These are phyloP conservation scores for Eragrostis nindensis DNA, from an alignment of 176 grass and related monocot genomes.

Conservation along the genomic window DNA sequence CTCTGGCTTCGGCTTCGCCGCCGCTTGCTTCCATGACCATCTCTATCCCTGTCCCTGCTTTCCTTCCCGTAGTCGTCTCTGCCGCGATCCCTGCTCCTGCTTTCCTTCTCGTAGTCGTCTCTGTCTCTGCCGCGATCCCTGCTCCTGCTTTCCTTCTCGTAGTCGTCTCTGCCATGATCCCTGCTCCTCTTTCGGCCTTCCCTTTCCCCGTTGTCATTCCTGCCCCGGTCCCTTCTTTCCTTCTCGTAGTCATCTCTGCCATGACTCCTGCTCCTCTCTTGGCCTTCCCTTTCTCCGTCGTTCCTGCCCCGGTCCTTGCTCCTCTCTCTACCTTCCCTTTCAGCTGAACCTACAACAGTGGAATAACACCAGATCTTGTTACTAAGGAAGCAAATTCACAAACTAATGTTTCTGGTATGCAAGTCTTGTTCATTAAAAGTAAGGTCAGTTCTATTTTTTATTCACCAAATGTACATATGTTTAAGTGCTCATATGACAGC, in stretches of 20 bases:
- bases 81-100: conserved; percentile 46
- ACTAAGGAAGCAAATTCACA: not conserved
- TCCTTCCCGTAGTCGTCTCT: conserved; percentile 53
- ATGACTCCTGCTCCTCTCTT: conserved; percentile 37
- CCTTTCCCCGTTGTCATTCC: not conserved
- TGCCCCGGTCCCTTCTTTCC: conserved; percentile 53
- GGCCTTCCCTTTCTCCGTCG: conserved; percentile 24
- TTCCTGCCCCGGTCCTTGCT: conserved; percentile 57
- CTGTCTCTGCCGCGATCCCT: conserved; percentile 52
- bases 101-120: not conserved
- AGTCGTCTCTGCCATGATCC: conserved; percentile 39
- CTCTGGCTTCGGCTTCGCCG: conserved; percentile 59
- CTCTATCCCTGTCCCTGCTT: conserved; percentile 58
- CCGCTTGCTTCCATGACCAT: conserved; percentile 50
- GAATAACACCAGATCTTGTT: conserved; percentile 2
- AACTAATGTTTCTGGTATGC: not conserved
- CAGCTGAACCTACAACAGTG: conserved; percentile 36
- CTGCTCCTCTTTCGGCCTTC: conserved; percentile 43
- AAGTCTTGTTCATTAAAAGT: not conserved
- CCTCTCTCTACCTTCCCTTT: conserved; percentile 42
- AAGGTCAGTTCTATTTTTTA: no score
- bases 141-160: conserved; percentile 25
- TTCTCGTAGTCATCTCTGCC: conserved; percentile 42
- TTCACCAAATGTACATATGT: not conserved
- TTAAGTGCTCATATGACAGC: not conserved